Percentiles rank a stretch among this genome's conserved stretches.
phyloP scores from a whole-genome alignment of 768 basidiomycete species.

The Kwoniella sp. region DNA sequence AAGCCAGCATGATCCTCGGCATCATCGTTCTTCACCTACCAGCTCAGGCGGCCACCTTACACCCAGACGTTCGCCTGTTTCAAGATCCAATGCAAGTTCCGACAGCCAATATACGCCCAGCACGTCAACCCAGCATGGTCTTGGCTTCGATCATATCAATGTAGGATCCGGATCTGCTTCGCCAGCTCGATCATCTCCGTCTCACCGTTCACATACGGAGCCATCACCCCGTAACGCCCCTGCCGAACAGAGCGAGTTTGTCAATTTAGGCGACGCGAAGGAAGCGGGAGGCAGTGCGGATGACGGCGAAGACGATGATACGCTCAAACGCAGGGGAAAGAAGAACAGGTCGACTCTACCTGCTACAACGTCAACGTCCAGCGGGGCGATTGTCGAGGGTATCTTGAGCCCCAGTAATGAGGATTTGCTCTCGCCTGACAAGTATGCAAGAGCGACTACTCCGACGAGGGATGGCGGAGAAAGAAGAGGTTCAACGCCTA shows the following conservation, averaged over 20 bases:
- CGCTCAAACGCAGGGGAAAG: constrained; percentile 12
- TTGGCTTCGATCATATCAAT: constrained; percentile 12
- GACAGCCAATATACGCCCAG: constrained; percentile 10
- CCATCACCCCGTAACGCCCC: constrained; percentile 32
- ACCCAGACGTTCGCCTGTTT: constrained; percentile 14
- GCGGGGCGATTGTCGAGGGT: constrained; percentile 12
- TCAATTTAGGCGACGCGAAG: background rate
- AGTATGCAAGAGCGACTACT: constrained; percentile 6
- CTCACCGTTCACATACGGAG: background rate
- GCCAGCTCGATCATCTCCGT: background rate
- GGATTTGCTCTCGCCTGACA: constrained; percentile 19
- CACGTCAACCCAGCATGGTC: constrained; percentile 1
- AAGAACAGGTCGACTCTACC: constrained; percentile 34
- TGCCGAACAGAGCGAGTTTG: constrained; percentile 36
- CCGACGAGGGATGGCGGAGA: constrained; percentile 14
- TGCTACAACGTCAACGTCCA: constrained; percentile 20
- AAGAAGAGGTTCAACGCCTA: constrained; percentile 12
- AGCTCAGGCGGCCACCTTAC: background rate
- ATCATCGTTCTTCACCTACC: constrained; percentile 4
- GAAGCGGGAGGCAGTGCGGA: background rate
- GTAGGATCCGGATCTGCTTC: background rate
- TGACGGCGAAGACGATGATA: constrained; percentile 27
- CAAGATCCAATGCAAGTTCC: constrained; percentile 6
- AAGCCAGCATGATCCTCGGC: background rate
- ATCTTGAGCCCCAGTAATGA: constrained; percentile 10